A percentile compares a stretch with the other conserved stretches of the same genome.
Evolutionary conservation across 2,329 filamentous ascomycete species (phyloP).

Genomic region (Epichloe typhina): DNA sequence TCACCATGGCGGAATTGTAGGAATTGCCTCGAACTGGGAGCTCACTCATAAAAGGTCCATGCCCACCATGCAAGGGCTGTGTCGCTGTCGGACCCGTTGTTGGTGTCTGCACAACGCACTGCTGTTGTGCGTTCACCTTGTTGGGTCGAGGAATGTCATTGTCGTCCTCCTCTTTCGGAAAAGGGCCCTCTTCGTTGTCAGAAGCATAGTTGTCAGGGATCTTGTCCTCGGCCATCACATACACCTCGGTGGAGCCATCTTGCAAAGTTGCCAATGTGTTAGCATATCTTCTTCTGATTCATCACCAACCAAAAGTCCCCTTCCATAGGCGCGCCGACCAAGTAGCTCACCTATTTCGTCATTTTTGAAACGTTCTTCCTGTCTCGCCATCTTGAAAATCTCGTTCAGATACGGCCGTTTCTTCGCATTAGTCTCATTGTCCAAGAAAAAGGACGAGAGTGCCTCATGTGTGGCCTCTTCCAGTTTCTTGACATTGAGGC

Average conservation of each 20-base stretch:
- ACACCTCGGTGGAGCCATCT: slow-evolving; percentile 36
- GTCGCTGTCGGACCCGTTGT: slow-evolving; percentile 24
- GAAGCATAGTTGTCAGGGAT: slow-evolving; percentile 32
- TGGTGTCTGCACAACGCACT: slow-evolving; percentile 22
- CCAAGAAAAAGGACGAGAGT: slow-evolving; percentile 43
- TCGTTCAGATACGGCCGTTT: slow-evolving; percentile 45
- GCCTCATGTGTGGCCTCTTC: slow-evolving; percentile 46
- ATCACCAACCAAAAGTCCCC: neutral
- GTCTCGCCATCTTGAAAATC: slow-evolving; percentile 46
- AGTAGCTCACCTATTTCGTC: slow-evolving; percentile 40
- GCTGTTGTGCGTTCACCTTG: slow-evolving; percentile 16
- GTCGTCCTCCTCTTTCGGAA: slow-evolving; percentile 30
- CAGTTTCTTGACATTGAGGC: slow-evolving; percentile 40
- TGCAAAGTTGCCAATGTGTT: slow-evolving; percentile 1
- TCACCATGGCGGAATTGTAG: slow-evolving; percentile 28
- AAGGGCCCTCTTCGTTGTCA: slow-evolving; percentile 31
- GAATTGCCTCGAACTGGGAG: slow-evolving; percentile 30
- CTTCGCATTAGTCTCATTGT: slow-evolving; percentile 39
- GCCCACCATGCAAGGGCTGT: slow-evolving; percentile 17
- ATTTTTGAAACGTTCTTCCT: slow-evolving; percentile 42
- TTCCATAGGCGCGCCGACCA: too few relatives aligned
- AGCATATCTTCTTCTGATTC: neutral
- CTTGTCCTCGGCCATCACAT: slow-evolving; percentile 40
- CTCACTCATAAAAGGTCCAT: slow-evolving; percentile 27
- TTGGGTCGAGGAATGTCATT: slow-evolving; percentile 25